These are phyloP conservation scores for Verbena officinalis DNA, from an alignment of 257 asterid genomes.

Conservation along the genomic window DNA sequence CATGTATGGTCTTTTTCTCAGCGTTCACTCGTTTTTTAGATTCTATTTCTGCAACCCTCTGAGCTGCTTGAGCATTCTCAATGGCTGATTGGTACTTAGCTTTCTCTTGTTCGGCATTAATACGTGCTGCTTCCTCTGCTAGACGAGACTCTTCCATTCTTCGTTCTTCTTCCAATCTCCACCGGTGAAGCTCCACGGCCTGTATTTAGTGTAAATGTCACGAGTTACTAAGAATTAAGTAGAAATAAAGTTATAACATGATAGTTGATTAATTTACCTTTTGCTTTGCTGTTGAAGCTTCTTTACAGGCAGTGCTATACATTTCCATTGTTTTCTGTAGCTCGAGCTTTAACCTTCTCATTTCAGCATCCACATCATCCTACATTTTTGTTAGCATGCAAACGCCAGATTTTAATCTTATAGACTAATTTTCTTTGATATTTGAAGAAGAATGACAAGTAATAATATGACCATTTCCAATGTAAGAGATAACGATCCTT, in stretches of 20 bases:
- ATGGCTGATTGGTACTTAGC: constrained; percentile 42
- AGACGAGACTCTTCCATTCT: constrained; percentile 56
- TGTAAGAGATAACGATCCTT: constrained; percentile 37
- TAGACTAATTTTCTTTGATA: neutral
- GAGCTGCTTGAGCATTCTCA: constrained; percentile 53
- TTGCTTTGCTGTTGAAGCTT: constrained; percentile 81
- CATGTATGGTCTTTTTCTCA: constrained; percentile 40
- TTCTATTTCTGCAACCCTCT: constrained; percentile 45
- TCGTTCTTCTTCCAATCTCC: constrained; percentile 80
- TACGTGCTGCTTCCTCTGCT: constrained; percentile 56
- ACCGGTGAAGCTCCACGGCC: constrained; percentile 80
- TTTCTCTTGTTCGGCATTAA: constrained; percentile 43
- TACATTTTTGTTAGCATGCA: constrained; percentile 31
- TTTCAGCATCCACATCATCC: constrained; percentile 93
- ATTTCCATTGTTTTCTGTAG: constrained; percentile 82
- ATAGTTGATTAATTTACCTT: constrained; percentile 52
- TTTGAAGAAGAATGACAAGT: no score
- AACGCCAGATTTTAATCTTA: constrained; percentile 8
- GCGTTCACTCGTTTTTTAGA: constrained; percentile 43
- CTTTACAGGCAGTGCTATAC: constrained; percentile 90
- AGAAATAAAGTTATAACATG: neutral
- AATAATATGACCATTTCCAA: no score
- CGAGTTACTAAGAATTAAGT: neutral
- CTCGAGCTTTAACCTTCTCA: constrained; percentile 89
- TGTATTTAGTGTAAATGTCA: constrained; percentile 10